A percentile compares a stretch with the other conserved stretches of the same genome.
Conservation (phyloP, 1,284 basidiomycete species). For the Ceratobasidium sp. region DNA sequence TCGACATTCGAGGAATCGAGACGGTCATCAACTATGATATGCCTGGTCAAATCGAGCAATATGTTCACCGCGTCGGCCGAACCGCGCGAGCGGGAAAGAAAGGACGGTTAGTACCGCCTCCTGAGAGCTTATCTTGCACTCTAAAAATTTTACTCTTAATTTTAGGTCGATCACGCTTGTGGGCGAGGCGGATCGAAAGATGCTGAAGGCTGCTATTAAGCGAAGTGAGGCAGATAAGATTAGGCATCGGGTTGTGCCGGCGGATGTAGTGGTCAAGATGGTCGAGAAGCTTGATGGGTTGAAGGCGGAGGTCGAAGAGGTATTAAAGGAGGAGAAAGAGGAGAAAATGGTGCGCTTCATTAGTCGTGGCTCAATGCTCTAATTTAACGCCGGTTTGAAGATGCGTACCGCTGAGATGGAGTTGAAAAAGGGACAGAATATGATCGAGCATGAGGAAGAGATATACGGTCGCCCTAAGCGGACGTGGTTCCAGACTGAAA, state of each 20-base stretch:
- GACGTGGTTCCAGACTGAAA: constrained; percentile 96
- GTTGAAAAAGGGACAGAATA: constrained; percentile 92
- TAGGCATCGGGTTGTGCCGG: constrained; percentile 87
- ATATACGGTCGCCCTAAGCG: constrained; percentile 93
- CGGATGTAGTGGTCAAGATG: constrained; percentile 82
- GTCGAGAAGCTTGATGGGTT: constrained; percentile 74
- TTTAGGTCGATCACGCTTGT: constrained; percentile 94
- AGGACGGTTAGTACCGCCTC: constrained; percentile 72
- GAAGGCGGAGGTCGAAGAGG: constrained; percentile 82
- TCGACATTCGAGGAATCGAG: constrained; percentile 98
- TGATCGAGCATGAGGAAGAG: constrained; percentile 94
- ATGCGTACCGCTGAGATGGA: constrained; percentile 95
- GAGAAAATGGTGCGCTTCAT: constrained; percentile 79
- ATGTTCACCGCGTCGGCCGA: constrained; percentile 95
- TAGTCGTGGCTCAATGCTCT: neutral
- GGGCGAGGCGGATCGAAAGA: constrained; percentile 94
- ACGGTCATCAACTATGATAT: constrained; percentile 99
- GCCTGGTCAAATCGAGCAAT: constrained; percentile 92
- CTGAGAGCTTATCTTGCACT: no score
- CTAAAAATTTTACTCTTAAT: no score
- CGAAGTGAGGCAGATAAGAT: constrained; percentile 86
- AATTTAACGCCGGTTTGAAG: constrained; percentile 57
- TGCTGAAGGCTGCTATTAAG: constrained; percentile 96
- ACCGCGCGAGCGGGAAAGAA: constrained; percentile 94
- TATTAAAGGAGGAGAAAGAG: constrained; percentile 93